Base-by-base conservation (phyloP, 2,329 filamentous ascomycete genomes). In the Sporothrix schenckii region DNA sequence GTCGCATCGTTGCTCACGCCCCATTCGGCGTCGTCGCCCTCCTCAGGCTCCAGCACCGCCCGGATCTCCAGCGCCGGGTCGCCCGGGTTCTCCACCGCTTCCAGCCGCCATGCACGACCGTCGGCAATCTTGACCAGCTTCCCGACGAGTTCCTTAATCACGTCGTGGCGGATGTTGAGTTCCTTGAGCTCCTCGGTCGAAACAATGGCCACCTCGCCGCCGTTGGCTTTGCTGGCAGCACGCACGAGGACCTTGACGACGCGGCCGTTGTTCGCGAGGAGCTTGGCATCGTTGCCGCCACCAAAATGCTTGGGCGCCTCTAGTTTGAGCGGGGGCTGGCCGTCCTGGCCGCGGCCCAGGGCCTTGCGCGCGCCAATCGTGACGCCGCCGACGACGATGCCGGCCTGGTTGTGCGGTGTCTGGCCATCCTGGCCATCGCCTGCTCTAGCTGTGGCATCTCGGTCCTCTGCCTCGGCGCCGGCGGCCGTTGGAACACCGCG, bases 31-130 rank as follows among this genome's bases (percentile, higher is more conserved):
- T 69, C 54, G 61, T 56, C 74, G 41, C 73, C 76, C 72, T 74
- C 71, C 41, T 74, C 76, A 78, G 11, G 84, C 82, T 90, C 88
- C 19, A 94, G 85, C 54, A 92, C 87, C 0, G 90, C 92, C 58
- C 90, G 83, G 53, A 94, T 87, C 77, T 93, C 90, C 72, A 87
- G 81, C 27, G 86, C 84, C 4, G 78, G 77, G 4, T 84, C 81
- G 27, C 86, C 84, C 1, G 89, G 86, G 13, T 88, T 84, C 76
- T 95, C 91, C 0, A 95, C 87, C 16, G 95, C 84, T 79, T 95
- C 92, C 71, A 97, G 82, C 75, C 89, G 91, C 93, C 93, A 97
- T 19, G 88, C 88, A 74, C 89, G 87, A 9, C 90, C 88, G 2
- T 88, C 87, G 0, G 92, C 92, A 53, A 91, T 77, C 75, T 88